A percentile compares a stretch with the other conserved stretches of the same genome.
These are phyloP conservation scores for Boletus rubroflammeus DNA, from an alignment of 768 basidiomycete species.

Conservation along the genomic window DNA sequence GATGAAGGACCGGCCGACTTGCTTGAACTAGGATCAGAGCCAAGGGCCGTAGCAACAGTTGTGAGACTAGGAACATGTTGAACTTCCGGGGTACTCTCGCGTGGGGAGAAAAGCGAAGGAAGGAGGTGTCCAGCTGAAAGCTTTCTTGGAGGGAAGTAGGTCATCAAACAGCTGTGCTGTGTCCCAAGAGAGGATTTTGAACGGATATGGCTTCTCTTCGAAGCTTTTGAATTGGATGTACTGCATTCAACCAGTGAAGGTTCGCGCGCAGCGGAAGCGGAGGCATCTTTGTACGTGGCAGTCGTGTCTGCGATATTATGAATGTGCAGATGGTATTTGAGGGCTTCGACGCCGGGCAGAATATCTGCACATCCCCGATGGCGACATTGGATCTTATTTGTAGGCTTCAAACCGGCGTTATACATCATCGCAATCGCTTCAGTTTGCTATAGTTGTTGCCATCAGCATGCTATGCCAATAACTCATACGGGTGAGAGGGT, in stretches of 20 bases:
- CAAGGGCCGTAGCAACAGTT: conserved; percentile 9
- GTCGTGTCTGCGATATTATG: conserved; percentile 45
- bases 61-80: conserved; percentile 9
- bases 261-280: not conserved
- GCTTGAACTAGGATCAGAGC: not conserved
- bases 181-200: conserved; percentile 16
- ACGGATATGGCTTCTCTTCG: conserved; percentile 11
- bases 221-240: not conserved
- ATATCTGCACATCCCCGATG: conserved; percentile 45
- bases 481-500: not conserved
- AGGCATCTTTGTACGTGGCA: not conserved
- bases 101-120: conserved; percentile 15
- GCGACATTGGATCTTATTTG: conserved; percentile 39
- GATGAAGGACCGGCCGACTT: not conserved
- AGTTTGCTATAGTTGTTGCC: conserved; percentile 12
- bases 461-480: not conserved
- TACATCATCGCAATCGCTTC: conserved; percentile 28
- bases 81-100: not conserved
- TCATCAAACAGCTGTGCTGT: not conserved
- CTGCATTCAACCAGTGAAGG: not conserved
- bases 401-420: conserved; percentile 26
- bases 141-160: conserved; percentile 9
- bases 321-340: conserved; percentile 53
- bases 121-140: conserved; percentile 14
- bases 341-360: conserved; percentile 39